Base-by-base conservation (phyloP, 2,329 filamentous ascomycete species). In the Ceratocystis cubensis region DNA sequence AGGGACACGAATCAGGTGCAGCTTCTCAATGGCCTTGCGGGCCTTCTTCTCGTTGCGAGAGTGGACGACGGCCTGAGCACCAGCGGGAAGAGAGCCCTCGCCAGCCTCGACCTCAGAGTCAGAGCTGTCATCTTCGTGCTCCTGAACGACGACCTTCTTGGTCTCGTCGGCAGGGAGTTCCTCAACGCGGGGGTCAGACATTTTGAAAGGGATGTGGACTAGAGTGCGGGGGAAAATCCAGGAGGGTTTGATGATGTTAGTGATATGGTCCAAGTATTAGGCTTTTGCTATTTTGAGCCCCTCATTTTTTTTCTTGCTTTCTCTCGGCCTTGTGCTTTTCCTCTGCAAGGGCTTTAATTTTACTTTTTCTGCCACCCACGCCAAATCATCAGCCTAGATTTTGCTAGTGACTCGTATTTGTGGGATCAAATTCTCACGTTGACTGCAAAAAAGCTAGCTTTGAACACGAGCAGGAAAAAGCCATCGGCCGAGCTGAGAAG, bases 1-100 rank as follows among this genome's bases (percentile, higher is more conserved):
- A 75, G 89, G 88, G 72, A 99, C 88, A 76, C 93, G 91, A 84
- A 91, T 94, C 77, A 99, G 83, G 77, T 96, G 92, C 76, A 97
- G 87, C 87, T 99, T 99, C 79, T 91, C 89, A 77, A 99, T 96
- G 75, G 92, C 91, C 86, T 99, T 99, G 81, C 94, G 88, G 74
- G 94, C 95, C 88, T 99, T 99, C 89, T 99, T 99, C 88, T 99
- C 94, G 82, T 97, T 97, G 79, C 94, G 91, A 76, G 91, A 96
- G 85, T 97, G 93, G 75, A 99, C 88, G 74, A 94, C 86, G 75
- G 93, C 88, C 71, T 88, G 86, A 75, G 91, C 89, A 76, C 93
- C 94, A 72, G 89, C 88, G 76, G 93, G 91, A 71, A 84, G 77
- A 72, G 84, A 84, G 70, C 84, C 87, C 78, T 94, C 91, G 73